Percentiles rank a stretch among this genome's conserved stretches.
Conservation (phyloP, 2,329 filamentous ascomycete genomes). For the Neopestalotiopsis clavispora region DNA sequence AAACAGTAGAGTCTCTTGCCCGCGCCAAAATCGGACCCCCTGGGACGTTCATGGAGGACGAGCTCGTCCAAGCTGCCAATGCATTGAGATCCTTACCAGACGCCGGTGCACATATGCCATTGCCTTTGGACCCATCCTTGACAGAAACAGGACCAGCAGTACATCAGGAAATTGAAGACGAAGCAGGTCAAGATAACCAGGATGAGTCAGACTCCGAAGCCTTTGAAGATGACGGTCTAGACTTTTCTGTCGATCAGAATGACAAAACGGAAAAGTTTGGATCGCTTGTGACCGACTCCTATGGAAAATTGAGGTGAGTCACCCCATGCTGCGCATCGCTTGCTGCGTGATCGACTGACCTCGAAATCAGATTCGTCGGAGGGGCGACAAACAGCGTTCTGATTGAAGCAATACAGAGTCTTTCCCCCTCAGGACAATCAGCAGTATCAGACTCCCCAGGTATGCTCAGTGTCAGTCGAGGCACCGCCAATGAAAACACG, state of each 20-base stretch:
- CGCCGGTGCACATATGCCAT: not conserved
- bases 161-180: not conserved
- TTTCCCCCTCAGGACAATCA: not conserved
- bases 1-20: constrained; percentile 4
- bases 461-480: constrained; percentile 9
- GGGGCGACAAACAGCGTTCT: constrained; percentile 10
- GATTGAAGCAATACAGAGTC: constrained; percentile 11
- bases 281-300: constrained; percentile 8
- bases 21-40: not conserved
- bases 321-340: not conserved
- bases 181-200: not conserved
- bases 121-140: not conserved
- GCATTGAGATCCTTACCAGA: constrained; percentile 4
- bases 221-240: constrained; percentile 7
- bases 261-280: constrained; percentile 4
- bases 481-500: not conserved
- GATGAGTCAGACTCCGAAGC: constrained; percentile 12
- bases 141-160: not conserved
- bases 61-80: constrained; percentile 6
- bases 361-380: constrained; percentile 9
- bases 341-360: not conserved
- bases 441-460: constrained; percentile 2
- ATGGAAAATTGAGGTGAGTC: constrained; percentile 9
- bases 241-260: not conserved
- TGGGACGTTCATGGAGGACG: not conserved